Base-by-base conservation (phyloP, 2,329 filamentous ascomycete genomes). In the Alternaria brassicae region DNA sequence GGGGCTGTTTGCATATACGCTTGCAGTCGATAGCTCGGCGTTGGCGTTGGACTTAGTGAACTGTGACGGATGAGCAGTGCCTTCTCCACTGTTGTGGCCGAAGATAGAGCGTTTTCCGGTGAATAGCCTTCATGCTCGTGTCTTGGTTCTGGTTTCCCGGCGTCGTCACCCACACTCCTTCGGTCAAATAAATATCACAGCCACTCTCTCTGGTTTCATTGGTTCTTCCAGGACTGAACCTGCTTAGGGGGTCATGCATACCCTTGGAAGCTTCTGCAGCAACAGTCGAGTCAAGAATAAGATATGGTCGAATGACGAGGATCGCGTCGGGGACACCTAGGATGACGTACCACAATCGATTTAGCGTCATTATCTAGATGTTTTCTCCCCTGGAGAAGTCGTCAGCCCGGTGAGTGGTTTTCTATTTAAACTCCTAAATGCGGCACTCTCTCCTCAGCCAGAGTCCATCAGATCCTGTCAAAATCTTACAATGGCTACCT, bases 181-280 rank as follows among this genome's bases (percentile, higher is more conserved):
- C 19, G 32, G 54, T 52, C n/a, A 25, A 51, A 51, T 52, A 39
- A 40, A 52, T 34, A 47, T 19, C 13, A 57, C 13, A 17, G 48
- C 47, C 6, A 52, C 54, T 57, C 48, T 27, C 48, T 50, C 44
- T 57, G 2, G 54, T 52, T n/a, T 52, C 3, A 57, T 42, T 57
- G 3, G 48, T 47, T 53, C 42, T 41, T 58, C 21, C 19, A 41
- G 27, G 19, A 41, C 42, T 48, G 4, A n/a, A 50, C 37, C 30
- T 19, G 19, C 12, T 58, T 23, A 58, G 21, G n/a, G 34, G 39
- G 49, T 49, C 6, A 54, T 44, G 7, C 34, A 49, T 41, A 54
- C 49, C 17, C 32, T 47, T 58, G 7, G 28, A 32, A 32, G 41
- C 17, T 9, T 48, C 32, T 7, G 52, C 23, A 54, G 52, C 4